A percentile compares a stretch with the other conserved stretches of the same genome.
phyloP scores from a whole-genome alignment of 306 rosid species.

The Malus domestica region DNA sequence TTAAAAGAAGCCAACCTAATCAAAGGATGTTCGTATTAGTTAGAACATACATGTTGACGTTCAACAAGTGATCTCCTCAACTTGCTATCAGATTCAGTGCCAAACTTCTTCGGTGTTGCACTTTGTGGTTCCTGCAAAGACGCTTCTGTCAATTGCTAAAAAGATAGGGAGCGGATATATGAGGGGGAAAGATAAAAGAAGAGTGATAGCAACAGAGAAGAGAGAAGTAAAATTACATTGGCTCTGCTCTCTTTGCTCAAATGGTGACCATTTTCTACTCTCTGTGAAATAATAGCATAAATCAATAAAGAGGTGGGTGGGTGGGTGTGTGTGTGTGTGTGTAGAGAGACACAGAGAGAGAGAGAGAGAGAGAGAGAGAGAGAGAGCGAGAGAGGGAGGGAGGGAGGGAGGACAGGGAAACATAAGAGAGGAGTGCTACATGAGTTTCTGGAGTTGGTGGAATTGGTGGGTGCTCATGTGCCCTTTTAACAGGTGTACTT shows the following conservation, averaged over 20 bases:
- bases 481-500: constrained; percentile 50
- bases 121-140: constrained; percentile 52
- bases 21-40: constrained; percentile 3
- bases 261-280: constrained; percentile 78
- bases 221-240: constrained; percentile 34
- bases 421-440: constrained; percentile 1
- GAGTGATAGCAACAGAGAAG: background rate
- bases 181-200: background rate
- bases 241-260: constrained; percentile 48
- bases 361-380: background rate
- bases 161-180: background rate
- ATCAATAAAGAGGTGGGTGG: background rate
- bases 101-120: constrained; percentile 74
- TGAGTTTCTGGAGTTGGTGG: constrained; percentile 30
- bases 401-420: background rate
- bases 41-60: constrained; percentile 80
- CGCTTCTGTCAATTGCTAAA: constrained; percentile 11
- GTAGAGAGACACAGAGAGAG: background rate
- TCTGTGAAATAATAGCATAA: constrained; percentile 37
- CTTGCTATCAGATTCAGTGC: constrained; percentile 83
- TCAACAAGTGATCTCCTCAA: constrained; percentile 80
- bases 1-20: constrained; percentile 9
- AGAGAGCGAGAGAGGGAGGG: background rate
- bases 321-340: too few relatives aligned
- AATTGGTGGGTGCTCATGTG: constrained; percentile 54